Evolutionary conservation across 306 rosid species (phyloP), one percentile per base, ranked within the genome.

Genomic region (Arachis stenosperma): DNA sequence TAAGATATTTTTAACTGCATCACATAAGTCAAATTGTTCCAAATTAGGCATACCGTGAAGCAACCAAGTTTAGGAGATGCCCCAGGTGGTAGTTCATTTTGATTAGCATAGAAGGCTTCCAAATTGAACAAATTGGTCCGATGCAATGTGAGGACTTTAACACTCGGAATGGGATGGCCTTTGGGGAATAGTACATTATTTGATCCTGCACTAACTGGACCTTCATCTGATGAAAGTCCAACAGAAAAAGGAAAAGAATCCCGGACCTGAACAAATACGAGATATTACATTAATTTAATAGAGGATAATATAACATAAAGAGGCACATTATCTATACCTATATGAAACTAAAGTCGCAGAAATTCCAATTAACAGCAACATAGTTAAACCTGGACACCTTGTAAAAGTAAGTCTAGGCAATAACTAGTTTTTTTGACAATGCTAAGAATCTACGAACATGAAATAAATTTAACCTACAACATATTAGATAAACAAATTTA

Each of bases 161-260:
- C 75, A 66, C 90, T 85, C 58, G 99, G 99, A 81, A 95, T 80
- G 33, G 73, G 69, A 70, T 91, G 92, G 67, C 98, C 91, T 86
- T 78, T 87, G 1, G 86, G 90, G 72, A 95, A 88, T 80, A 95
- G 73, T 39, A 87, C 75, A 57, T 82, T 80, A 77, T 88, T 82
- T 75, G 88, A 48, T 41, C 78, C 83, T 15, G 80, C 69, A 63
- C 78, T 63, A 73, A 86, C 68, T 83, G 92, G 86, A 79, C 84
- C 85, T 70, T 61, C 86, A 75, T 81, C 90, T 69, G 81, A 81
- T 58, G 79, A 71, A 79, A 89, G 79, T 61, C 97, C 90, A 66
- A 81, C 84, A 33, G 91, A 87, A 82, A 89, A 91, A 15, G 99
- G 93, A 79, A 79, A 74, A 58, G 85, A 73, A 82, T 95, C 99